phyloP scores from a whole-genome alignment of 805 yeast species.

The Candida mattraensis region DNA sequence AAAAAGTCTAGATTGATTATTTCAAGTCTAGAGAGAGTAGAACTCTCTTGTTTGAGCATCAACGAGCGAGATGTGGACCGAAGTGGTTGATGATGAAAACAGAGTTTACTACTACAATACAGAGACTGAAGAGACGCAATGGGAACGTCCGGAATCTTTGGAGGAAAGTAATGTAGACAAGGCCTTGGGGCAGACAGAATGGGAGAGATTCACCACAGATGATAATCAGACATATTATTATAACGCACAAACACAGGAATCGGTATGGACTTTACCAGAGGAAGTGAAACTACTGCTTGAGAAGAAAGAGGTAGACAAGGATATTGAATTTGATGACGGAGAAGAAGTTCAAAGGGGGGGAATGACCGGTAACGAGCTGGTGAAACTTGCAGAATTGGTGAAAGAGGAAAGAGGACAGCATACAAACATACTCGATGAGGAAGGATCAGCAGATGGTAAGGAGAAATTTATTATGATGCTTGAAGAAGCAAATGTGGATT shows the following conservation, averaged over 20 bases:
- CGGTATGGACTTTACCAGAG: constrained; percentile 80
- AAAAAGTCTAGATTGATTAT: background rate
- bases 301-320: constrained; percentile 17
- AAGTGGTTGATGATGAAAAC: constrained; percentile 63
- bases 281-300: constrained; percentile 34
- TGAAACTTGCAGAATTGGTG: constrained; percentile 9
- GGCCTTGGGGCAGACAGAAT: constrained; percentile 49
- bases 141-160: constrained; percentile 74
- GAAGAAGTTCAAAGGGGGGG: constrained; percentile 9
- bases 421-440: background rate
- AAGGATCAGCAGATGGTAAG: background rate
- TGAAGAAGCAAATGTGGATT: constrained; percentile 55
- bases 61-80: constrained; percentile 53
- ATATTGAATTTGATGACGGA: constrained; percentile 11
- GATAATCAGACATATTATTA: constrained; percentile 71
- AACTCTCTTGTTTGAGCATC: too few species aligned
- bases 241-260: constrained; percentile 59
- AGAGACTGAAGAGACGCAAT: constrained; percentile 65
- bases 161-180: constrained; percentile 36
- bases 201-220: constrained; percentile 50
- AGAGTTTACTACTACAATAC: constrained; percentile 69
- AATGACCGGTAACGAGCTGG: constrained; percentile 13
- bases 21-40: background rate
- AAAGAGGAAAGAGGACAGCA: too few species aligned
- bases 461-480: constrained; percentile 54